These are phyloP conservation scores for Tetrapisispora namnaoensis DNA, from an alignment of 805 yeast genomes.

Conservation along the genomic window DNA sequence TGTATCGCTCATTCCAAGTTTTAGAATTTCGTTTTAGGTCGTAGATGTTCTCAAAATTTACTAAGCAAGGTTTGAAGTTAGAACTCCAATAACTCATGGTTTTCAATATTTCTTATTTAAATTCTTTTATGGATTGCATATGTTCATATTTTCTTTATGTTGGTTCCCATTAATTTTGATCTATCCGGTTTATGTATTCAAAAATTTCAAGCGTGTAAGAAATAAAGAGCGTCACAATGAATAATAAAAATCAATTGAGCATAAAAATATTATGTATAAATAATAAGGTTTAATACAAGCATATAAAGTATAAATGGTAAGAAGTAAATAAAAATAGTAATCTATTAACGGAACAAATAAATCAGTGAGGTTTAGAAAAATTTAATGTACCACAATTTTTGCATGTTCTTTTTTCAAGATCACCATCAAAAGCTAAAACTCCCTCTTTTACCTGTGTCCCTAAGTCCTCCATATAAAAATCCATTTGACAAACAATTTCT, in stretches of 20 bases:
- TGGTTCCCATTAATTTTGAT: background rate
- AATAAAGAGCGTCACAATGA: background rate
- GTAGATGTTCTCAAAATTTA: too few relatives aligned
- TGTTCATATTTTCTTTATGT: too few relatives aligned
- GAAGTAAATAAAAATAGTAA: too few relatives aligned
- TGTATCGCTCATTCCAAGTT: background rate
- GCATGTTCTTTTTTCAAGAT: slow-evolving; percentile 60
- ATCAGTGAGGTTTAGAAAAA: slow-evolving; percentile 20
- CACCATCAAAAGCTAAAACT: slow-evolving; percentile 58
- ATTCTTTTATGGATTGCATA: too few relatives aligned
- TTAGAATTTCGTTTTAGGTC: background rate
- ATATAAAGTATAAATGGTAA: background rate
- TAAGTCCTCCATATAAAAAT: slow-evolving; percentile 67
- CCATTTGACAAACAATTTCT: slow-evolving; percentile 54
- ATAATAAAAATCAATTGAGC: too few relatives aligned
- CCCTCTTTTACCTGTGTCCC: slow-evolving; percentile 88
- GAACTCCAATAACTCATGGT: too few relatives aligned
- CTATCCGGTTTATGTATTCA: background rate
- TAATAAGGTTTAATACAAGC: background rate
- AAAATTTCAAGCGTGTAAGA: background rate
- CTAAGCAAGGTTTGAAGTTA: too few relatives aligned
- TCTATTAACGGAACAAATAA: background rate
- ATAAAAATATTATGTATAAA: too few relatives aligned
- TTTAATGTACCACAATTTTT: slow-evolving; percentile 62
- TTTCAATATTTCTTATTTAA: too few relatives aligned